phyloP scores from a whole-genome alignment of 768 basidiomycete genomes.

The Tephrocybe rancida region DNA sequence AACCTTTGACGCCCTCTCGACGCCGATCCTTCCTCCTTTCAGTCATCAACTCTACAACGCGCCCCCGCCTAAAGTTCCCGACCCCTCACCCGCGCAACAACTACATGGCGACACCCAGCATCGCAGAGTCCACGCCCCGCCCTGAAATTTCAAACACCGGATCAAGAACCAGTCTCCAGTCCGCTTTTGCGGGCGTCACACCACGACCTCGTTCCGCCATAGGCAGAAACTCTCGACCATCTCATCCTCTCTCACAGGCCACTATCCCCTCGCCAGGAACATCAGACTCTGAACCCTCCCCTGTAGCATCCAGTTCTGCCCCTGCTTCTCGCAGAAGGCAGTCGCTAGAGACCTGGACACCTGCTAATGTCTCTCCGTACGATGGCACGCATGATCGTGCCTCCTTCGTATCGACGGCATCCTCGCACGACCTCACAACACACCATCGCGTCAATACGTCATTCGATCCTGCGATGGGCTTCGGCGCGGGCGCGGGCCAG shows the following conservation, averaged over 20 bases:
- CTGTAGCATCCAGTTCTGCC: constrained; percentile 22
- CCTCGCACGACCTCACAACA: constrained; percentile 86
- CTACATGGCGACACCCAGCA: constrained; percentile 34
- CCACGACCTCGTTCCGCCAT: constrained; percentile 51
- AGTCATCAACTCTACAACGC: constrained; percentile 81
- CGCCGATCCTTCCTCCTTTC: constrained; percentile 82
- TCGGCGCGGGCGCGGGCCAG: constrained; percentile 63
- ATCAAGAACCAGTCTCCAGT: constrained; percentile 38
- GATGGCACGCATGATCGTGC: constrained; percentile 56
- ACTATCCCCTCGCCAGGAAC: constrained; percentile 40
- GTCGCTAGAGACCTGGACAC: constrained; percentile 28
- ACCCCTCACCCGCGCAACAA: constrained; percentile 59
- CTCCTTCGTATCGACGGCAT: constrained; percentile 81
- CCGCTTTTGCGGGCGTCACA: constrained; percentile 66
- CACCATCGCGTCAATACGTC: constrained; percentile 84
- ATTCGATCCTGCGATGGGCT: constrained; percentile 82
- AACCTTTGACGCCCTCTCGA: constrained; percentile 70
- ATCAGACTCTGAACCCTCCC: constrained; percentile 36
- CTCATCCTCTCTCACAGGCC: constrained; percentile 69
- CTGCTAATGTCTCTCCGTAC: constrained; percentile 41
- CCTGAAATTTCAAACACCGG: constrained; percentile 31
- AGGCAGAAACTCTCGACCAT: constrained; percentile 37
- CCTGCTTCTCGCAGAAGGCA: constrained; percentile 20
- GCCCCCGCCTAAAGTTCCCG: constrained; percentile 67
- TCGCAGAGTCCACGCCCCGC: constrained; percentile 36